Evolutionary conservation across 2,329 filamentous ascomycete species (phyloP).

Genomic region (Fusarium continuum): DNA sequence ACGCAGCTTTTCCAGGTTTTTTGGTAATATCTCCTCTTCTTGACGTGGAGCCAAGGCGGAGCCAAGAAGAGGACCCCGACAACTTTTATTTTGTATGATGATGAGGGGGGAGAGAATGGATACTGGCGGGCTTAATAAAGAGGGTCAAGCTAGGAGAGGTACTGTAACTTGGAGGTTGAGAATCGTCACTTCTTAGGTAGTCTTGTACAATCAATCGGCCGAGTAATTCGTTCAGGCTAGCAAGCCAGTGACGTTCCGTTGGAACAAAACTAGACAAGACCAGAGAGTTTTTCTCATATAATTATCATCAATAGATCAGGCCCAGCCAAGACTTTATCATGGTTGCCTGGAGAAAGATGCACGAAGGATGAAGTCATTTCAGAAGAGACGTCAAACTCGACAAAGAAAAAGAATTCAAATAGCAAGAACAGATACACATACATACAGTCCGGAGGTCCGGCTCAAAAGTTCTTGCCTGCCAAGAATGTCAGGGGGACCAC

Average conservation of each 20-base stretch:
- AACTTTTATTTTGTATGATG: conserved; percentile 1
- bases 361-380: conserved; percentile 22
- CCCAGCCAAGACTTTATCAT: conserved; percentile 6
- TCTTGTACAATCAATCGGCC: neutral
- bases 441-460: no score
- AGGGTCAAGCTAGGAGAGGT: neutral
- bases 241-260: neutral
- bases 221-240: neutral
- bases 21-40: neutral
- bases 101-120: neutral
- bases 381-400: neutral
- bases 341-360: conserved; percentile 1
- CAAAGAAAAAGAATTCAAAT: neutral
- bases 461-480: no score
- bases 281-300: neutral
- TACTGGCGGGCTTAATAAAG: conserved; percentile 11
- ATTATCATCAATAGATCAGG: neutral
- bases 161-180: neutral
- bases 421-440: no score
- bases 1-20: conserved; percentile 18
- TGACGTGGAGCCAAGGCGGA: conserved; percentile 23
- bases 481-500: no score
- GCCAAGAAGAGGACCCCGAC: conserved; percentile 15
- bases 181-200: neutral
- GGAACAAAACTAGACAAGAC: neutral